phyloP scores from a whole-genome alignment of 352 stramenopile genomes.

The Phytopythium mirpurense region DNA sequence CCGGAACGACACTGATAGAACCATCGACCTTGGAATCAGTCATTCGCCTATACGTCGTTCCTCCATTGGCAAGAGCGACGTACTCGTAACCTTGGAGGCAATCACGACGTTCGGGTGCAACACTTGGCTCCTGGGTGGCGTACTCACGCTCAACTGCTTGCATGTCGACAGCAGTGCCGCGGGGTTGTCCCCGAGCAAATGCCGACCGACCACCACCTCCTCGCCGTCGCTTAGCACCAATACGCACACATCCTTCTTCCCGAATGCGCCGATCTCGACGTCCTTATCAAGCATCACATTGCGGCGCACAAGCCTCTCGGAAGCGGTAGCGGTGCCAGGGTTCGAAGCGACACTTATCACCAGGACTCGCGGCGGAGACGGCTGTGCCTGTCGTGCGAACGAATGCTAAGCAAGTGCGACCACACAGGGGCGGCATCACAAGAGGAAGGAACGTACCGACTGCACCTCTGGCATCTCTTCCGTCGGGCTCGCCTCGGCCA shows the following conservation, averaged over 20 bases:
- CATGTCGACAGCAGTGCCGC: slow-evolving; percentile 28
- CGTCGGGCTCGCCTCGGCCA: slow-evolving; percentile 17
- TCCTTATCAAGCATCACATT: slow-evolving; percentile 51
- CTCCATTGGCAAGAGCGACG: background rate
- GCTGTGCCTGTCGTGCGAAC: background rate
- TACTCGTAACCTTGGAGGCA: slow-evolving; percentile 51
- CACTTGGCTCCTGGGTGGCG: slow-evolving; percentile 36
- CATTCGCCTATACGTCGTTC: no score
- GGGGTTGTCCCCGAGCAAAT: slow-evolving; percentile 38
- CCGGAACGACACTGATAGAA: slow-evolving; percentile 41
- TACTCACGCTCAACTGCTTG: slow-evolving; percentile 57
- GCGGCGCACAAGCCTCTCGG: slow-evolving; percentile 59
- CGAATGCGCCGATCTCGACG: slow-evolving; percentile 43
- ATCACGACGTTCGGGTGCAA: slow-evolving; percentile 51
- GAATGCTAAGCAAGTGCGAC: background rate
- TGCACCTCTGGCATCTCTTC: slow-evolving; percentile 10
- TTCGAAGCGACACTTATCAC: slow-evolving; percentile 53
- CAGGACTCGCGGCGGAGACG: slow-evolving; percentile 32
- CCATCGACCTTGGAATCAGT: no score
- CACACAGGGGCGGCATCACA: no score
- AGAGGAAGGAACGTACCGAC: slow-evolving; percentile 9
- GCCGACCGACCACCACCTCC: slow-evolving; percentile 53
- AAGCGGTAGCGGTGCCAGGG: slow-evolving; percentile 15
- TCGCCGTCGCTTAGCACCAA: slow-evolving; percentile 70
- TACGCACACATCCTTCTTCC: slow-evolving; percentile 55